Evolutionary conservation across 2,329 filamentous ascomycete species (phyloP), one percentile per base, ranked within the genome.

Genomic region (Juglanconis juglandina): DNA sequence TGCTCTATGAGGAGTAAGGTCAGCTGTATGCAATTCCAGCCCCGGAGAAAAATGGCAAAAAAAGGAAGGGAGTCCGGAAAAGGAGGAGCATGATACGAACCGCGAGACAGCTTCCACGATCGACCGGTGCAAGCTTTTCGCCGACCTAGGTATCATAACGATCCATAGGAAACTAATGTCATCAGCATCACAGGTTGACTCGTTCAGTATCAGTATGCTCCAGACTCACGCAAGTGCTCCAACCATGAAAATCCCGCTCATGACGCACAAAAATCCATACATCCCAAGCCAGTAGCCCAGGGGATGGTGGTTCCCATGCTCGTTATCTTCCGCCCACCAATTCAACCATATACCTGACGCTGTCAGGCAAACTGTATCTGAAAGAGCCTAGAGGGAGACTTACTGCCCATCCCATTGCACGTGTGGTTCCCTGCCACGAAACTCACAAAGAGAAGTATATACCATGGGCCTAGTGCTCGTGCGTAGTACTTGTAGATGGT

Each of bases 281-380:
- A 68, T 58, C 1, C 66, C 67, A 2, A 69, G 63, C 39, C 68
- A 69, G 44, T 67, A 66, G 5, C 64, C 67, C 3, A 64, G 55
- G 4, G 51, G 58, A 10, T 59, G 44, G 3, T 59, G 62, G 14
- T 60, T 47, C 1, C 53, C 35, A 4, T 55, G 44, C 13, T 62
- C 54, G 14, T 66, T 66, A 8, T 56, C 61, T 35, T 66, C 65
- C 5, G 69, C 65, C 70, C 69, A 71, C 63, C 67, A 71, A 53
- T 70, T 69, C 17, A 71, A 50, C 70, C 70, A 71, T 5, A 71
- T 59, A 56, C 62, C 68, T 67, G 17, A 13, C 9, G 30, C 17
- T 7, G 37, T 60, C 10, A 60, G 55, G 24, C 33, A 47, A 58
- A n/a, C 5, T 3, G 5, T 30, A 14, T 13, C 24, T 3, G 14